Conservation (phyloP, 2,329 filamentous ascomycete species). For the Fusarium sp. region DNA sequence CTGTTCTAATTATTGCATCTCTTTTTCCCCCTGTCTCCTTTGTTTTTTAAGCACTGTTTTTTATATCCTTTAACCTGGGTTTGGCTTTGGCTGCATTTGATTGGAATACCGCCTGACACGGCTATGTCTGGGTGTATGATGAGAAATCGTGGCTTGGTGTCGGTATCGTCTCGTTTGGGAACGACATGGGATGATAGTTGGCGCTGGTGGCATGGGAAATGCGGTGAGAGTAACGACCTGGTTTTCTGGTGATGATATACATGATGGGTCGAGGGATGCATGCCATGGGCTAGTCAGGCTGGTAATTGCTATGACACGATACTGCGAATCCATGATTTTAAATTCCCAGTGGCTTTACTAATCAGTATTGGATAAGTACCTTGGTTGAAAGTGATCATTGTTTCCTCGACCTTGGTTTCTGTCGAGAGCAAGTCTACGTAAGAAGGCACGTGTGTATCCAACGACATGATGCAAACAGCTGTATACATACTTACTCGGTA, state of each 20-base stretch:
- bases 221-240: slow-evolving; percentile 11
- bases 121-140: slow-evolving; percentile 17
- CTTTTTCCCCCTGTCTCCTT: neutral
- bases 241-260: slow-evolving; percentile 20
- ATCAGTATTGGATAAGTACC: neutral
- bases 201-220: slow-evolving; percentile 1
- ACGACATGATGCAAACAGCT: neutral
- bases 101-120: slow-evolving; percentile 18
- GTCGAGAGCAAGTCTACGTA: neutral
- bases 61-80: slow-evolving; percentile 2
- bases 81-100: slow-evolving; percentile 2
- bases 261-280: slow-evolving; percentile 12
- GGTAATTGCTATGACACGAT: slow-evolving; percentile 35
- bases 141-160: neutral
- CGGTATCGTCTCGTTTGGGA: slow-evolving; percentile 6
- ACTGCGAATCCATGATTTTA: slow-evolving; percentile 32
- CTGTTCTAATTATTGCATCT: slow-evolving; percentile 1
- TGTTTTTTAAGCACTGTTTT: slow-evolving; percentile 12
- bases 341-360: neutral
- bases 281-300: slow-evolving; percentile 17
- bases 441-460: neutral
- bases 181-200: slow-evolving; percentile 8
- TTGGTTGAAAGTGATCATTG: neutral
- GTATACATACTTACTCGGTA: neutral
- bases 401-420: neutral